A percentile compares a stretch with the other conserved stretches of the same genome.
phyloP scores from a whole-genome alignment of 345 rosid species.

The Cardamine occulta region DNA sequence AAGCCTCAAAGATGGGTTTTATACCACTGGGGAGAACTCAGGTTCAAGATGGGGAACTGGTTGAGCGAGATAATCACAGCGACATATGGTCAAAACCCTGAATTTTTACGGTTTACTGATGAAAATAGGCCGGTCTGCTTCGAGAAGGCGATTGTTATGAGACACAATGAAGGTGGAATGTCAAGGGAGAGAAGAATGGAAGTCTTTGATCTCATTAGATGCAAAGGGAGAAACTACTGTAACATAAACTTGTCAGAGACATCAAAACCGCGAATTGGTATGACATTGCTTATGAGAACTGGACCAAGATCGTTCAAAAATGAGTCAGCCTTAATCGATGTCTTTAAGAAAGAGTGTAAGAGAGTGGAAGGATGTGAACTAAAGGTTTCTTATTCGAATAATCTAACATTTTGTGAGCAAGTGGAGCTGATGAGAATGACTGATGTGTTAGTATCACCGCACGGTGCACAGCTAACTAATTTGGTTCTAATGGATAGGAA shows the following conservation, averaged over 20 bases:
- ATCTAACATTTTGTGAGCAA: slow-evolving; percentile 77
- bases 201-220: slow-evolving; percentile 62
- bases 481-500: slow-evolving; percentile 70
- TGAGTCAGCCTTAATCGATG: slow-evolving; percentile 51
- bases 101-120: slow-evolving; percentile 43
- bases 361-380: slow-evolving; percentile 60
- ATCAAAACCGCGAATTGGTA: slow-evolving; percentile 46
- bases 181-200: slow-evolving; percentile 66
- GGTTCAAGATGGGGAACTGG: slow-evolving; percentile 60
- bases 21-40: slow-evolving; percentile 76
- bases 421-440: slow-evolving; percentile 71
- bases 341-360: slow-evolving; percentile 60
- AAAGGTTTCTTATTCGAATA: slow-evolving; percentile 64
- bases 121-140: slow-evolving; percentile 58
- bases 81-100: slow-evolving; percentile 48
- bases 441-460: slow-evolving; percentile 66
- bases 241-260: slow-evolving; percentile 42
- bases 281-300: slow-evolving; percentile 74
- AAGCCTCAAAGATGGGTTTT: slow-evolving; percentile 65
- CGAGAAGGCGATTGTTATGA: slow-evolving; percentile 75
- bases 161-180: slow-evolving; percentile 85
- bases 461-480: slow-evolving; percentile 79
- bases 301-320: slow-evolving; percentile 76
- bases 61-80: slow-evolving; percentile 51
- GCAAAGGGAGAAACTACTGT: slow-evolving; percentile 59